Percentiles rank a stretch among this genome's conserved stretches.
Conservation (phyloP, 176 grass and related monocot genomes). For the Phoenix roebelenii region DNA sequence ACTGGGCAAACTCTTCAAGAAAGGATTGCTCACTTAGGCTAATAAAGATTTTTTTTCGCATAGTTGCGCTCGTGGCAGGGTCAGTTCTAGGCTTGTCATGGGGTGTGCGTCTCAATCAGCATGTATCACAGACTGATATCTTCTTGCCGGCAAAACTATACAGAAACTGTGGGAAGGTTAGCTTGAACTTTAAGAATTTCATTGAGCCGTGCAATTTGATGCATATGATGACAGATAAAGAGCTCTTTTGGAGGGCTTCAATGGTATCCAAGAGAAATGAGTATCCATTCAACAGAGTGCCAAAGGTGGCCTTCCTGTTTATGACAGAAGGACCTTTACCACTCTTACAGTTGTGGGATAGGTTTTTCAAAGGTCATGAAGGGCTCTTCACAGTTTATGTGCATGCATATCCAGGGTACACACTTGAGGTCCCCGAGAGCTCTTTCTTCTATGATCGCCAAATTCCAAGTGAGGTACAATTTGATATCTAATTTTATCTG, state of each 20-base stretch:
- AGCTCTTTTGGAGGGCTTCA: conserved; percentile 8
- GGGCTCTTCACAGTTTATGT: neutral
- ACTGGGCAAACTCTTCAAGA: too few species aligned
- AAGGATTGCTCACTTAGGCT: too few species aligned
- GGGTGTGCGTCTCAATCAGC: too few species aligned
- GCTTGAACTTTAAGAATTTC: neutral
- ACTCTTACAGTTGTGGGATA: neutral
- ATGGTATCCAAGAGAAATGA: neutral
- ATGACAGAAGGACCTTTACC: neutral
- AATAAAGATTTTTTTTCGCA: too few species aligned
- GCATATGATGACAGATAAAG: neutral
- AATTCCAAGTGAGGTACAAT: conserved; percentile 1
- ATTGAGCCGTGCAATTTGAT: neutral
- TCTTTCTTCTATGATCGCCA: conserved; percentile 3
- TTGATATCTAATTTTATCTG: neutral
- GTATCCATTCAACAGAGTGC: conserved; percentile 3
- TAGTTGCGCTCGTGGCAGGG: too few species aligned
- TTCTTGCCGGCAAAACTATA: too few species aligned
- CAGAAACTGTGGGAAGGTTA: too few species aligned
- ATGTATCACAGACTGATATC: too few species aligned
- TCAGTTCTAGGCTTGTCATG: too few species aligned
- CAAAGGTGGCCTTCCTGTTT: conserved; percentile 6
- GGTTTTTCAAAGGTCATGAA: conserved; percentile 3
- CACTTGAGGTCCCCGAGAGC: neutral
- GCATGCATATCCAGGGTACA: neutral